Evolutionary conservation across 176 grass and related monocot genomes (phyloP).

Genomic region (Aegilops tauschii): DNA sequence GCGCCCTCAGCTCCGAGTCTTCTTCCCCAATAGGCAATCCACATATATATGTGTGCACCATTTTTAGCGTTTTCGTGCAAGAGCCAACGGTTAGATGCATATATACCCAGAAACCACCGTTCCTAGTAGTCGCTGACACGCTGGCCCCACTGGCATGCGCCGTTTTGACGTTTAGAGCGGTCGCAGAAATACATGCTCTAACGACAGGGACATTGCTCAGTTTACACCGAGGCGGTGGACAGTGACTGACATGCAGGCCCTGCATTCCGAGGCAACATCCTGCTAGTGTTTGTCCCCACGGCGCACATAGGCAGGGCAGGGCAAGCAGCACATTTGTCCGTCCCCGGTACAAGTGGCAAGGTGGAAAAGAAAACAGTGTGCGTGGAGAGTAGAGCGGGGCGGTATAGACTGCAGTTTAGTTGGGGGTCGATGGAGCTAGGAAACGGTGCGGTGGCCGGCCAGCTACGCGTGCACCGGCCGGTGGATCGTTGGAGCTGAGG

Average conservation of each 20-base stretch:
- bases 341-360: not conserved
- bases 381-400: not conserved
- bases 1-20: not conserved
- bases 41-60: not conserved
- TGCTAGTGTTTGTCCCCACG: not conserved
- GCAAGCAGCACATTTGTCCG: not conserved
- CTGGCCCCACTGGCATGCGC: not conserved
- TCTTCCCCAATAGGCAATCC: not conserved
- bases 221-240: not conserved
- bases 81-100: not conserved
- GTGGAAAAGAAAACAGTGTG: not conserved
- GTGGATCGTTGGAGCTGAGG: not conserved
- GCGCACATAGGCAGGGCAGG: not conserved
- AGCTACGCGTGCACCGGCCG: not conserved
- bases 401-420: not conserved
- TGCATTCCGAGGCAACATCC: not conserved
- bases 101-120: not conserved
- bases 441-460: not conserved
- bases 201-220: not conserved
- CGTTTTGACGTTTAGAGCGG: not conserved
- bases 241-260: not conserved
- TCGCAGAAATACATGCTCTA: not conserved
- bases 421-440: not conserved
- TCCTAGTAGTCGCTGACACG: not conserved
- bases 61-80: not conserved